Base-by-base conservation (phyloP, 2,329 filamentous ascomycete genomes). In the Ophiocordyceps polyrhachis-furcata region DNA sequence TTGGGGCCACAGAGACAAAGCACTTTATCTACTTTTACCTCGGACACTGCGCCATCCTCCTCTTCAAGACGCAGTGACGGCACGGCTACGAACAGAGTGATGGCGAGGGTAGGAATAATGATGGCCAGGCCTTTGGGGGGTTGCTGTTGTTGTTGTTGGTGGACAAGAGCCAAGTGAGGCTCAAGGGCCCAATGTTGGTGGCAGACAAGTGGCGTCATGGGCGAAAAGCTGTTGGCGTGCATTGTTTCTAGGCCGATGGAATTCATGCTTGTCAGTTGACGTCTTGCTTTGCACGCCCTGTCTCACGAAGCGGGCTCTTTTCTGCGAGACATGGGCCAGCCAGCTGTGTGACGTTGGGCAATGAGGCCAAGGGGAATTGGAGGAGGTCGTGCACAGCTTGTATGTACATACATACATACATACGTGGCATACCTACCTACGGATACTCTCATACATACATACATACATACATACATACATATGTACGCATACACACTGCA, bases 1-100 rank as follows among this genome's bases (percentile, higher is more conserved):
- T 23, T 6, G 21, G 21, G 15, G 32, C 11, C 42, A 35, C 68
- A 95, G 91, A 96, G 66, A 96, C 91, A 25, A 96, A 96, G 70
- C 91, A 98, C 67, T 98, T 98, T 71, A 95, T 98, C 63, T 98
- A 98, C 71, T 98, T 98, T 71, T 98, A 98, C 70, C 82, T 98
- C 48, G 91, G 91, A 45, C 91, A 96, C 72, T 95, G 87, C 64
- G 91, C 91, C 48, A 96, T 98, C 60, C 75, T 98, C 46, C 79
- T 98, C 44, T 98, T 96, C 79, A 98, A 98, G 75, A 98, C 91
- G 38, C 89, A 95, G 76, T 96, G 79, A 59, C 54, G 40, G 41
- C 19, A 21, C 32, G 32, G 15, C 32, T 37, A 17, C 32, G 32
- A 37, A 17, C 14, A n/a, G 4, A n/a, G n/a, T 6, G 14, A 17